phyloP scores from a whole-genome alignment of 371 early-diverging fungal genomes.

The Syncephalastrum monosporum region DNA sequence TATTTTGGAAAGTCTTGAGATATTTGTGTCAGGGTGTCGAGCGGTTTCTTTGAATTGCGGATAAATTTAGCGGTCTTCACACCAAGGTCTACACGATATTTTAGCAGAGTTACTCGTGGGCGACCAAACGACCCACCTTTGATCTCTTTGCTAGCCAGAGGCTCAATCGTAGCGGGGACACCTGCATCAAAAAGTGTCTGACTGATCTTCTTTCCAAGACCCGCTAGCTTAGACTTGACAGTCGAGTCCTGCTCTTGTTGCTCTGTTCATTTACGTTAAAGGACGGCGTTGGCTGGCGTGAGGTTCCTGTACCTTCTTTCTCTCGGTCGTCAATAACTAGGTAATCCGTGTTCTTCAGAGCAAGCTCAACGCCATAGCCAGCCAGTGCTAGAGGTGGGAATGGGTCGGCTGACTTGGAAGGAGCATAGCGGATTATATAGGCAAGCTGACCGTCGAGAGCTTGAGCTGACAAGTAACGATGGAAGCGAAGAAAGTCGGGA shows the following conservation, averaged over 20 bases:
- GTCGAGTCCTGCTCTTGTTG: background rate
- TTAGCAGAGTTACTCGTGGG: background rate
- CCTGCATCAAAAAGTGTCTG: constrained; percentile 30
- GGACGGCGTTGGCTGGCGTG: background rate
- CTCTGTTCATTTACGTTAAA: background rate
- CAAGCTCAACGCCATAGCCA: constrained; percentile 93
- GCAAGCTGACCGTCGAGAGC: constrained; percentile 28
- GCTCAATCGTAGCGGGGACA: constrained; percentile 55
- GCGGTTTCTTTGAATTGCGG: constrained; percentile 53
- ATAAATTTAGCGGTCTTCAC: constrained; percentile 71
- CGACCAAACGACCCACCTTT: constrained; percentile 27
- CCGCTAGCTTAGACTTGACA: constrained; percentile 26
- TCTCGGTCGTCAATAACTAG: constrained; percentile 89
- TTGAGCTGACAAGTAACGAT: constrained; percentile 26
- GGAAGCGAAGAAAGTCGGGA: constrained; percentile 37
- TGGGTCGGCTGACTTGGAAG: constrained; percentile 20
- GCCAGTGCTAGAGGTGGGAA: constrained; percentile 51
- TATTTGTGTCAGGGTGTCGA: constrained; percentile 62
- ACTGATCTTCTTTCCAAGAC: constrained; percentile 30
- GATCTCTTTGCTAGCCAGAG: constrained; percentile 59
- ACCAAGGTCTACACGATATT: constrained; percentile 46
- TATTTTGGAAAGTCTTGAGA: constrained; percentile 86
- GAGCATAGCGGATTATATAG: constrained; percentile 57
- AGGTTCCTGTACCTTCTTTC: constrained; percentile 24
- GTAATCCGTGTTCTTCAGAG: constrained; percentile 93